These are phyloP conservation scores for Penicillium sp. DNA, from an alignment of 2,329 filamentous ascomycete species.

Conservation along the genomic window DNA sequence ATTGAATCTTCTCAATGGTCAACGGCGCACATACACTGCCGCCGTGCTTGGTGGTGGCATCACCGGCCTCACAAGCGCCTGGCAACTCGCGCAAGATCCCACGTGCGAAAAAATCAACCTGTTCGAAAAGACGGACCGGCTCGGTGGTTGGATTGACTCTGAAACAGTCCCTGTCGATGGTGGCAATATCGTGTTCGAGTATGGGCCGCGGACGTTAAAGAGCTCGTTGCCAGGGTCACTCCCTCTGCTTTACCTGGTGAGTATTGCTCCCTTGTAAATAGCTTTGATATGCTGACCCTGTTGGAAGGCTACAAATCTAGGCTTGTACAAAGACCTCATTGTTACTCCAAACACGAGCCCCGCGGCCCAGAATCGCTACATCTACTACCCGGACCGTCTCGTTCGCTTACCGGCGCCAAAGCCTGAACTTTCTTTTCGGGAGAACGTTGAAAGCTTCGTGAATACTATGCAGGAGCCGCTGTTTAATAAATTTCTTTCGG, in stretches of 20 bases:
- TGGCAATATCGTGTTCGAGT: conserved; percentile 71
- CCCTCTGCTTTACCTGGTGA: conserved; percentile 69
- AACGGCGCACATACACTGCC: conserved; percentile 44
- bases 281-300: conserved; percentile 10
- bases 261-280: conserved; percentile 19
- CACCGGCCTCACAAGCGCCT: conserved; percentile 75
- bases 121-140: conserved; percentile 67
- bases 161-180: conserved; percentile 59
- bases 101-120: conserved; percentile 70
- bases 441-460: conserved; percentile 23
- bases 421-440: conserved; percentile 19
- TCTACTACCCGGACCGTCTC: conserved; percentile 86
- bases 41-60: conserved; percentile 79
- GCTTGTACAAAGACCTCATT: conserved; percentile 56
- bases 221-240: conserved; percentile 58
- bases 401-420: conserved; percentile 58
- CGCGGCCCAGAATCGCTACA: conserved; percentile 65
- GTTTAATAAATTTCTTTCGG: conserved; percentile 35
- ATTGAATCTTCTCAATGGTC: conserved; percentile 18
- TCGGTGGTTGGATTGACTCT: conserved; percentile 84
- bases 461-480: conserved; percentile 52
- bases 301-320: conserved; percentile 57
- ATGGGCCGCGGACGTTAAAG: conserved; percentile 75
- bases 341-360: conserved; percentile 51
- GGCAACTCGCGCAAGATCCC: conserved; percentile 70